A percentile compares a stretch with the other conserved stretches of the same genome.
phyloP scores from a whole-genome alignment of 257 asterid species.

The Nicotiana benthamiana region DNA sequence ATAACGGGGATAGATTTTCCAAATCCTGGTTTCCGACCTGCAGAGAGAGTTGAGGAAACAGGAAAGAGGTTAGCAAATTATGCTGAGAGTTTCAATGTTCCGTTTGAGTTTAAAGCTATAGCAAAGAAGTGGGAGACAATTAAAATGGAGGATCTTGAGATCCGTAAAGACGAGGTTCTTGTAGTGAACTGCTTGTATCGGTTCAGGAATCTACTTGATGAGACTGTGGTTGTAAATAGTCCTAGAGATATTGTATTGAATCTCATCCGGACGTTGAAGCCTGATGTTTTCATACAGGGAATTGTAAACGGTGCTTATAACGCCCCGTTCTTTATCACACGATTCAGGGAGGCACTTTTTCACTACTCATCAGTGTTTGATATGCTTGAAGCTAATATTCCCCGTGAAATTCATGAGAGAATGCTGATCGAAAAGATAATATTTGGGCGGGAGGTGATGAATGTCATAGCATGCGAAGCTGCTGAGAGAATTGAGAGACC shows the following conservation, averaged over 20 bases:
- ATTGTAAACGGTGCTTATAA: slow-evolving; percentile 37
- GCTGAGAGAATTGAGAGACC: slow-evolving; percentile 46
- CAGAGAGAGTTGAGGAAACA: slow-evolving; percentile 38
- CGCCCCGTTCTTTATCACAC: slow-evolving; percentile 38
- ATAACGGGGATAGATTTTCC: slow-evolving; percentile 44
- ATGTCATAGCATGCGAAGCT: slow-evolving; percentile 41
- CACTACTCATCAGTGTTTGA: slow-evolving; percentile 39
- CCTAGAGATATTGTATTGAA: slow-evolving; percentile 31
- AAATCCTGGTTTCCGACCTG: slow-evolving; percentile 37
- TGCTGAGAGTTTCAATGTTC: slow-evolving; percentile 29
- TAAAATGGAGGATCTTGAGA: slow-evolving; percentile 27
- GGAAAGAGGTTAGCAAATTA: slow-evolving; percentile 35
- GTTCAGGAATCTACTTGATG: slow-evolving; percentile 36
- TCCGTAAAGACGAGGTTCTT: slow-evolving; percentile 31
- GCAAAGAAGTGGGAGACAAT: slow-evolving; percentile 44
- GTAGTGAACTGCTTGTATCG: slow-evolving; percentile 28
- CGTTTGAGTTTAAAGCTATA: slow-evolving; percentile 36
- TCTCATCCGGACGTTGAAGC: slow-evolving; percentile 30
- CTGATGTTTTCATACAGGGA: slow-evolving; percentile 26
- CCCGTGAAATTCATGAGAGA: slow-evolving; percentile 36
- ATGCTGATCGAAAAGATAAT: slow-evolving; percentile 24
- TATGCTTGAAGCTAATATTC: slow-evolving; percentile 33
- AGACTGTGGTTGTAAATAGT: slow-evolving; percentile 30
- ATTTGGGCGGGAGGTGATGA: slow-evolving; percentile 38
- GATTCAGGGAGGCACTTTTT: slow-evolving; percentile 38